Evolutionary conservation across 176 grass and related monocot genomes (phyloP).

Genomic region (Hordeum marinum): DNA sequence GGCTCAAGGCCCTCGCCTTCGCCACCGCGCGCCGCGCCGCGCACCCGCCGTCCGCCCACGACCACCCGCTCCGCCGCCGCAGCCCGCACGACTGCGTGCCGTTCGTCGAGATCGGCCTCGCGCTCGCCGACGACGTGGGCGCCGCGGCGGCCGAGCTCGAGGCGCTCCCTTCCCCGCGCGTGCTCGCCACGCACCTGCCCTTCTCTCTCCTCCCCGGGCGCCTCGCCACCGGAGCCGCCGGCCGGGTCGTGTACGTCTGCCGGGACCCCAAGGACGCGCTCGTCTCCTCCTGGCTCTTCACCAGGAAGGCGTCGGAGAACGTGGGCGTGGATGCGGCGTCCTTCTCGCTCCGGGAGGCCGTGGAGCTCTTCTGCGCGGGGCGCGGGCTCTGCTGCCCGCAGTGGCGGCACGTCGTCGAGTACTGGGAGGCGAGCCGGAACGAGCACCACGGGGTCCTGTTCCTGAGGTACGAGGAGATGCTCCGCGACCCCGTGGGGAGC

Average conservation of each 20-base stretch:
- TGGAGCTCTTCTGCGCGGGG: too few species aligned
- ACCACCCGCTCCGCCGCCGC: background rate
- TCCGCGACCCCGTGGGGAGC: background rate
- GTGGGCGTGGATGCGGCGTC: too few species aligned
- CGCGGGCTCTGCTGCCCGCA: accelerated
- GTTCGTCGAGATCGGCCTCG: background rate
- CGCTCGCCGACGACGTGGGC: background rate
- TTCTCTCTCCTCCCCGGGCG: background rate
- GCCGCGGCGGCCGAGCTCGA: background rate
- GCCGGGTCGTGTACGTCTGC: too few species aligned
- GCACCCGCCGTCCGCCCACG: background rate
- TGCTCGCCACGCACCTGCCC: background rate
- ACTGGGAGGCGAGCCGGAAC: too few species aligned
- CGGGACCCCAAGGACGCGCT: too few species aligned
- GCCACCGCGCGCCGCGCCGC: background rate
- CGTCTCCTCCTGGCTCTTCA: too few species aligned
- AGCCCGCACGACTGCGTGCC: background rate
- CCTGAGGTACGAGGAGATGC: background rate
- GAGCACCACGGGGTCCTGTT: background rate
- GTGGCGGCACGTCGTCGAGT: too few species aligned
- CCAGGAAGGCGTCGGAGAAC: too few species aligned
- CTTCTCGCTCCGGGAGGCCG: too few species aligned
- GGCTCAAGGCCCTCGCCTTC: background rate
- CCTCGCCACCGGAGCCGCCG: too few species aligned
- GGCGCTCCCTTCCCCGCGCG: background rate